Evolutionary conservation across 1,284 basidiomycete genomes (phyloP).

Genomic region (Austroboletus novae-zelandiae): DNA sequence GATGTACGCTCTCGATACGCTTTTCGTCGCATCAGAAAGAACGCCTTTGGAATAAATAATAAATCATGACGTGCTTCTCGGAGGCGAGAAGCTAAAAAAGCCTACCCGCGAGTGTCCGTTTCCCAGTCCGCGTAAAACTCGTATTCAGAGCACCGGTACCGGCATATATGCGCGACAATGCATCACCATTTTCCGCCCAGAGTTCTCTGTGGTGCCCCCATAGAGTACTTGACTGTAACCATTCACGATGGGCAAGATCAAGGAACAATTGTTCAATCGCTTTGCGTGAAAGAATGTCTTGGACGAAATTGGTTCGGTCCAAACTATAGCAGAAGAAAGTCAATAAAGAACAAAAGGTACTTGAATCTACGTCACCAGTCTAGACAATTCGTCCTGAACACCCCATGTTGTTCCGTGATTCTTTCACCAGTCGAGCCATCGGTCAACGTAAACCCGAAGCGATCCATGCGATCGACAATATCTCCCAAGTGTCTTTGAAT

Average conservation of each 20-base stretch:
- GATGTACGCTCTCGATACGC: conserved; percentile 92
- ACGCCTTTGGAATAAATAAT: conserved; percentile 49
- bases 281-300: conserved; percentile 85
- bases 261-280: conserved; percentile 72
- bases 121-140: conserved; percentile 91
- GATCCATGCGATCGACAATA: conserved; percentile 68
- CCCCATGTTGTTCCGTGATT: conserved; percentile 82
- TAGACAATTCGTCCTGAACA: conserved; percentile 93
- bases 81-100: background rate
- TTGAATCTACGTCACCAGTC: conserved; percentile 68
- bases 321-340: conserved; percentile 49
- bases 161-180: conserved; percentile 89
- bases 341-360: background rate
- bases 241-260: conserved; percentile 66
- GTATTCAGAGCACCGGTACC: conserved; percentile 97
- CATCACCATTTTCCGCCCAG: conserved; percentile 97
- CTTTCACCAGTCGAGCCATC: conserved; percentile 65
- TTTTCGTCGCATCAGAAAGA: conserved; percentile 95
- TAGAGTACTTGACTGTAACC: conserved; percentile 66
- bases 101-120: conserved; percentile 83
- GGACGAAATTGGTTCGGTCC: conserved; percentile 97
- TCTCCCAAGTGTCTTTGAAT: conserved; percentile 53
- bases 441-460: conserved; percentile 83
- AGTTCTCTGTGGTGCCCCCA: conserved; percentile 90
- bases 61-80: conserved; percentile 6